Conservation (phyloP, 805 yeast species). For the Barnettozyma pratensis region DNA sequence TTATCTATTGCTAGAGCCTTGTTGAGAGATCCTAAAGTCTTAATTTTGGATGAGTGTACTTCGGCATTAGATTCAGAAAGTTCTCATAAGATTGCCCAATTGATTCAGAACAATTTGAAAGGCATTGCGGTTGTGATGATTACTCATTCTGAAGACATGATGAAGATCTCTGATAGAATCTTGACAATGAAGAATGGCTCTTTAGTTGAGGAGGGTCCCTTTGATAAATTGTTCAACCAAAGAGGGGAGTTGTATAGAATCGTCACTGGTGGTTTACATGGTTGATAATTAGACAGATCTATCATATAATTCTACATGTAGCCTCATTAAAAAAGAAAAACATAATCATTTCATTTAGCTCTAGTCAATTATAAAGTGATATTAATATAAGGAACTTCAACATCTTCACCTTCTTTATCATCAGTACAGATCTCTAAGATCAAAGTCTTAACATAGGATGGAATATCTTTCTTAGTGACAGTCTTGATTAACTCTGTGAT, state of each 20-base stretch:
- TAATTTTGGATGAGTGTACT: slow-evolving; percentile 82
- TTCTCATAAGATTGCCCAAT: slow-evolving; percentile 40
- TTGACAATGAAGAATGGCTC: slow-evolving; percentile 45
- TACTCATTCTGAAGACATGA: slow-evolving; percentile 70
- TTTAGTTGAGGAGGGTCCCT: slow-evolving; percentile 41
- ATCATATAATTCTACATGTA: no score
- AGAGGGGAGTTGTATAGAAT: slow-evolving; percentile 29
- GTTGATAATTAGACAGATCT: background rate
- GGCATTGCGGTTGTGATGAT: slow-evolving; percentile 53
- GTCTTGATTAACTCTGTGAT: slow-evolving; percentile 73
- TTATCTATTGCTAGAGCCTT: slow-evolving; percentile 81
- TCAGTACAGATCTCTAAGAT: slow-evolving; percentile 90
- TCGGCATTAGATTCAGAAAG: slow-evolving; percentile 76
- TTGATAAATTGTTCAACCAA: slow-evolving; percentile 20
- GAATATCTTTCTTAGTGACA: slow-evolving; percentile 82
- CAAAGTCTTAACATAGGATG: slow-evolving; percentile 66
- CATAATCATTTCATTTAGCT: background rate
- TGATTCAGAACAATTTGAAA: slow-evolving; percentile 37
- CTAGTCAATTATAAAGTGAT: slow-evolving; percentile 40
- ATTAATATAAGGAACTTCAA: slow-evolving; percentile 85
- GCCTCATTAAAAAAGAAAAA: background rate
- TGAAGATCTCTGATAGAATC: slow-evolving; percentile 49
- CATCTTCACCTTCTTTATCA: slow-evolving; percentile 90
- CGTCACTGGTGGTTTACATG: slow-evolving; percentile 21
- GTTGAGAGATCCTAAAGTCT: slow-evolving; percentile 53